Evolutionary conservation across 192 early-diverging fungal genomes (phyloP).

Genomic region (Coemansia sp.): DNA sequence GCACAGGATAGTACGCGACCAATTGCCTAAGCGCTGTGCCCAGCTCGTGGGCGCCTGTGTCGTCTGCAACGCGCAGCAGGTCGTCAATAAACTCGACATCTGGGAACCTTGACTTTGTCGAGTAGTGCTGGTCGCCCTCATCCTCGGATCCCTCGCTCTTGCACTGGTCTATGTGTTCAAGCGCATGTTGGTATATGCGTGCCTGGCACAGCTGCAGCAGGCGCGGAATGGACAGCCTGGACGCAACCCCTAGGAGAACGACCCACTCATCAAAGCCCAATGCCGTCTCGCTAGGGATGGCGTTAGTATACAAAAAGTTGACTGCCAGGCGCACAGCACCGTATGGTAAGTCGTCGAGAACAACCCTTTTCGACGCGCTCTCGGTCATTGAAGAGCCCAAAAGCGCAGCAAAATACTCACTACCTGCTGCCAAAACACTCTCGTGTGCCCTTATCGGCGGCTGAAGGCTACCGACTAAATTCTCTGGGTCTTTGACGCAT

Average conservation of each 20-base stretch:
- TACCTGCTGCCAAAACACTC: slow-evolving; percentile 39
- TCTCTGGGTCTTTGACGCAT: slow-evolving; percentile 34
- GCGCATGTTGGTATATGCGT: slow-evolving; percentile 20
- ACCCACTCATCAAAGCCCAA: slow-evolving; percentile 38
- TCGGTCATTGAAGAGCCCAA: slow-evolving; percentile 46
- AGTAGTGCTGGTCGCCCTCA: not conserved
- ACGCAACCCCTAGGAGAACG: slow-evolving; percentile 27
- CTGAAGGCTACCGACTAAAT: slow-evolving; percentile 45
- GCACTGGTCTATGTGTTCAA: not conserved
- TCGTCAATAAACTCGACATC: slow-evolving; percentile 18
- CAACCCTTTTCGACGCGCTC: slow-evolving; percentile 27
- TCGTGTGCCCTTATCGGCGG: slow-evolving; percentile 46
- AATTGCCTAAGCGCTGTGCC: slow-evolving; percentile 30
- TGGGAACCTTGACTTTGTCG: slow-evolving; percentile 16
- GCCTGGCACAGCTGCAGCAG: slow-evolving; percentile 43
- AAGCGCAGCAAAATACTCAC: slow-evolving; percentile 53
- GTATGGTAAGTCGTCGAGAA: slow-evolving; percentile 45
- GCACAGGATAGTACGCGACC: slow-evolving; percentile 32
- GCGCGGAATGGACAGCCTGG: slow-evolving; percentile 42
- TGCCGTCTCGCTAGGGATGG: slow-evolving; percentile 13
- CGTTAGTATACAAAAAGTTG: slow-evolving; percentile 37
- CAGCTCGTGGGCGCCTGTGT: slow-evolving; percentile 41
- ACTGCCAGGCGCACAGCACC: slow-evolving; percentile 45
- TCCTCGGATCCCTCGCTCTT: not conserved
- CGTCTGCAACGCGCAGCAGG: slow-evolving; percentile 24